Evolutionary conservation across 177 flowering plant genomes (phyloP).

Genomic region (Vitis hybrid): DNA sequence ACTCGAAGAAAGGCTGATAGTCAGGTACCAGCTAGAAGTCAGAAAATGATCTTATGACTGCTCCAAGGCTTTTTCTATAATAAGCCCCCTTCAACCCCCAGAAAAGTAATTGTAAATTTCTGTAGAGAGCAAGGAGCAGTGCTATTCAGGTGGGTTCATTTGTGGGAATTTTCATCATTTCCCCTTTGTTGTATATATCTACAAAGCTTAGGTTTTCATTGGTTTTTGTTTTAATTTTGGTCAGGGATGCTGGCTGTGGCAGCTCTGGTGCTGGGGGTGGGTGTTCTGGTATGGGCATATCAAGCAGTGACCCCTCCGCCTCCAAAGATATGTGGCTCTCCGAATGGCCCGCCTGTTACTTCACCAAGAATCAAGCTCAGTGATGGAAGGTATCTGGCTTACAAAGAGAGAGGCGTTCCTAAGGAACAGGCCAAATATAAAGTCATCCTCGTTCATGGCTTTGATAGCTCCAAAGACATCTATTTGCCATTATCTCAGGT

Average conservation of each 20-base stretch:
- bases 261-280: conserved; percentile 7
- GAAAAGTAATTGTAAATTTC: too few species aligned
- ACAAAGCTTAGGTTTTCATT: too few species aligned
- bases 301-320: conserved; percentile 22
- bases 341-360: conserved; percentile 31
- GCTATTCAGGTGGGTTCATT: too few species aligned
- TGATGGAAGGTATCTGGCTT: conserved; percentile 43
- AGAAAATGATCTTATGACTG: too few species aligned
- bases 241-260: neutral
- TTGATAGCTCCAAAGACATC: conserved; percentile 26
- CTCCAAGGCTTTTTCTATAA: too few species aligned
- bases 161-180: too few species aligned
- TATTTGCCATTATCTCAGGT: conserved; percentile 11
- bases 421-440: conserved; percentile 27
- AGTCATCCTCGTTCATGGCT: conserved; percentile 31
- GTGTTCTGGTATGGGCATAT: conserved; percentile 17
- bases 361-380: conserved; percentile 33
- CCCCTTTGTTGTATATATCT: too few species aligned
- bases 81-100: too few species aligned
- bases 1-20: too few species aligned
- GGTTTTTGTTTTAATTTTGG: too few species aligned
- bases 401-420: conserved; percentile 33
- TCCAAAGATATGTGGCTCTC: conserved; percentile 26
- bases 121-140: too few species aligned
- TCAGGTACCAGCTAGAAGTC: too few species aligned